Conservation (phyloP, 805 yeast species). For the Suhomyces pyralidae region DNA sequence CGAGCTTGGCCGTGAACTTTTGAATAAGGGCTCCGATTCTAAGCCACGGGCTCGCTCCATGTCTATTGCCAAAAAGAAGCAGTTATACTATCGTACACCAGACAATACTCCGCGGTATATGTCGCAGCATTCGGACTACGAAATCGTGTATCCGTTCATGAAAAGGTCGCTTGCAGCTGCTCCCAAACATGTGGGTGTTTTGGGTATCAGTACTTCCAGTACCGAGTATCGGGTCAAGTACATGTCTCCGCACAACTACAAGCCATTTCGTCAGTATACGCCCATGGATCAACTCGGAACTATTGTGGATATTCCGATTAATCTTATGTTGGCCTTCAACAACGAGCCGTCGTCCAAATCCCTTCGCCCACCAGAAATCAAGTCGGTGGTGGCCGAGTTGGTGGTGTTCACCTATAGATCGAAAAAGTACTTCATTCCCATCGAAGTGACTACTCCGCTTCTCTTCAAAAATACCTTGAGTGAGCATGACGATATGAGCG, state of each 20-base stretch:
- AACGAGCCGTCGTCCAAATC: constrained; percentile 8
- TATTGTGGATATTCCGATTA: neutral
- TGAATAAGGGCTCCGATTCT: neutral
- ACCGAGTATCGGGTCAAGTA: constrained; percentile 10
- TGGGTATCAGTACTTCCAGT: constrained; percentile 15
- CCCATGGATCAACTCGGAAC: neutral
- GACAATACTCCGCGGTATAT: neutral
- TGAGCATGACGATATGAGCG: constrained; percentile 19
- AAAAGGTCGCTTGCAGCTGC: constrained; percentile 20
- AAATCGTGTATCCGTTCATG: constrained; percentile 16
- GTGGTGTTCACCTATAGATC: constrained; percentile 32
- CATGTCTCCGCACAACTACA: neutral
- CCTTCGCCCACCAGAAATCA: constrained; percentile 22
- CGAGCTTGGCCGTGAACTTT: constrained; percentile 14
- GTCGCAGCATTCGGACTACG: constrained; percentile 7
- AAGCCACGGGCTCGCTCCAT: neutral
- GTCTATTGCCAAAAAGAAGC: constrained; percentile 16
- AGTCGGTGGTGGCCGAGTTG: constrained; percentile 23
- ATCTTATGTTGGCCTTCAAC: constrained; percentile 11
- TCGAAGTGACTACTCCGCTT: constrained; percentile 34
- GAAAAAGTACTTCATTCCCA: constrained; percentile 34
- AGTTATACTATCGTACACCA: constrained; percentile 9
- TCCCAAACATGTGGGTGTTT: constrained; percentile 20
- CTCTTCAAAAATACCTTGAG: constrained; percentile 21
- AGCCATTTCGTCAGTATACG: neutral